Evolutionary conservation across 1,139 yeast species (phyloP), one percentile per base, ranked within the genome.

Genomic region (Magnusiomyces tetraspermus): DNA sequence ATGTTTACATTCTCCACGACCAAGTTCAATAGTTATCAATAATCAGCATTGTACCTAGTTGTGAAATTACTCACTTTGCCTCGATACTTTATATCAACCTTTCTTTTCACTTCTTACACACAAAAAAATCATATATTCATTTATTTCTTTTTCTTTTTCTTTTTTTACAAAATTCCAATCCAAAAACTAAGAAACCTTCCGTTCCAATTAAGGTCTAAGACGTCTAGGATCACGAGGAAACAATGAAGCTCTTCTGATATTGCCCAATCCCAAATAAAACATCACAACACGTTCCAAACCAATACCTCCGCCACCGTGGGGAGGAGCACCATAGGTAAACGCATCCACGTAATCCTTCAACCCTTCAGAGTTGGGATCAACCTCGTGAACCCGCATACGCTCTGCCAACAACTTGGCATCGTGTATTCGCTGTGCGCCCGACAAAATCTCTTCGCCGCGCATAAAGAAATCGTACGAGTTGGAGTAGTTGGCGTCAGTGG

Each of bases 301-400:
- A 69, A 92, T 92, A 73, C 99, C 99, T 74, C 98, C 99, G 70
- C 99, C 99, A 26, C 96, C 99, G 65, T 92, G 99, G 50, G 99
- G 98, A 60, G 96, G 83, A 77, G 97, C 92, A 22, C 97, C 99
- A 68, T 85, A 90, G 48, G 79, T 75, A 76, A 94, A 92, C 22
- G 96, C 95, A 59, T 90, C 90, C 57, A 88, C 84, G 71, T 94
- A 92, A 68, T 94, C 97, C 67, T 78, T 77, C 65, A 90, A 75
- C 59, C 97, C 97, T 36, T 89, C 85, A 58, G 78, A 78, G 53
- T 72, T 73, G 57, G 96, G 88, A 67, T 87, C 87, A 54, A 94
- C 82, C 48, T 80, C 97, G 65, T 85, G 96, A 48, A 76, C 84
- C 52, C 70, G 75, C 84, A 94, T 83, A 74, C 97, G 83, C 72